A percentile compares a stretch with the other conserved stretches of the same genome.
Conservation (phyloP, 768 basidiomycete genomes). For the Mycena haematopus region DNA sequence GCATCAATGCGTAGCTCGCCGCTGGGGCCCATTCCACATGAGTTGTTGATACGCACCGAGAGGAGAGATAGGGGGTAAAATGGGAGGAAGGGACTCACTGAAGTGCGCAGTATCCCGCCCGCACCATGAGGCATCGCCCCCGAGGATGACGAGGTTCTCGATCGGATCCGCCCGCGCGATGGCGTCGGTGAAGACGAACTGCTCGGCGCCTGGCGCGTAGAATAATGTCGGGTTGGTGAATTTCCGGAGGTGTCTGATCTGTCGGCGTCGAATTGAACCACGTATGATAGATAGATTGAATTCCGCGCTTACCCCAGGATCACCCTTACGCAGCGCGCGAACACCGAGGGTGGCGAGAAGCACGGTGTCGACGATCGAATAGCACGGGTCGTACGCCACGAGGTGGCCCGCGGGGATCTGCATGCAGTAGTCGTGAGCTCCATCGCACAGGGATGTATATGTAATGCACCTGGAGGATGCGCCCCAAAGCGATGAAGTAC, state of each 20-base stretch:
- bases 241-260: conserved; percentile 21
- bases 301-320: conserved; percentile 17
- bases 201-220: conserved; percentile 29
- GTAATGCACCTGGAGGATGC: conserved; percentile 24
- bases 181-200: conserved; percentile 18
- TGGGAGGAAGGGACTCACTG: background rate
- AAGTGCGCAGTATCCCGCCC: background rate
- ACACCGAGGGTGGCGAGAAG: conserved; percentile 25
- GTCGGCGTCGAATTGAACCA: background rate
- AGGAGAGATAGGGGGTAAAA: background rate
- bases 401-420: conserved; percentile 24
- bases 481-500: conserved; percentile 23
- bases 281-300: background rate
- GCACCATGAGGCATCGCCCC: conserved; percentile 26
- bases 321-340: conserved; percentile 15
- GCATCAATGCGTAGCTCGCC: conserved; percentile 10
- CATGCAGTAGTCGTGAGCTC: background rate
- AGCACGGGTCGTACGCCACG: conserved; percentile 28
- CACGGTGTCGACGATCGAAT: conserved; percentile 25
- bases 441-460: background rate
- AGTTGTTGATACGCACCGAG: background rate
- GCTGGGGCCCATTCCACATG: conserved; percentile 7
- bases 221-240: conserved; percentile 26
- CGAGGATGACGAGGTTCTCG: conserved; percentile 21
- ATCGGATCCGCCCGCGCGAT: conserved; percentile 20